Evolutionary conservation across 495 filamentous ascomycete species (phyloP).

Genomic region (Pyrenula massariospora): DNA sequence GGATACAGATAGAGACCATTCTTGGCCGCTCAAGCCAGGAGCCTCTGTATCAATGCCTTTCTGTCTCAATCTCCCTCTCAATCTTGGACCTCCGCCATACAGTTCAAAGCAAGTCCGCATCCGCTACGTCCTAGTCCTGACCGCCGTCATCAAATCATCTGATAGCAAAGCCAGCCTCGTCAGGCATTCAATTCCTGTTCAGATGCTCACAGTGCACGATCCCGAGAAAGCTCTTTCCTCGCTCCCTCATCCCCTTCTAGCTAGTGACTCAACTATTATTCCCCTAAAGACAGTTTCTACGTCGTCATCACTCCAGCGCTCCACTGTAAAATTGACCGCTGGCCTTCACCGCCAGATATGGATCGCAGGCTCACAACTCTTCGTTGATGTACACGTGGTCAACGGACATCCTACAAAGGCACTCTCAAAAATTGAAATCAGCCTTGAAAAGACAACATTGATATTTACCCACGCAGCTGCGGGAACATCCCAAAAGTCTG

Average conservation of each 20-base stretch:
- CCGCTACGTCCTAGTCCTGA: constrained; percentile 31
- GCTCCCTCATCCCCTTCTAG: constrained; percentile 34
- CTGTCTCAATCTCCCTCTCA: constrained; percentile 37
- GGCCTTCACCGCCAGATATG: constrained; percentile 44
- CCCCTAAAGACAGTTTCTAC: constrained; percentile 1
- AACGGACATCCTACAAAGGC: constrained; percentile 31
- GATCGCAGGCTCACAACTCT: constrained; percentile 44
- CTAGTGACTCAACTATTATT: constrained; percentile 31
- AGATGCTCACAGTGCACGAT: constrained; percentile 18
- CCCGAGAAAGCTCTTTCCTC: constrained; percentile 40
- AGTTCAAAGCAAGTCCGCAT: constrained; percentile 37
- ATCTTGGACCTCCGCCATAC: constrained; percentile 43
- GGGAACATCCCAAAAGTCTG: constrained; percentile 29
- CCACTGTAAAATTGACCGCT: constrained; percentile 37
- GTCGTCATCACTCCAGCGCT: constrained; percentile 4
- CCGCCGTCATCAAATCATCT: constrained; percentile 23
- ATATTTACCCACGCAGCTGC: constrained; percentile 28
- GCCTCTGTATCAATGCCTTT: constrained; percentile 35
- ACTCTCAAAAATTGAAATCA: constrained; percentile 36
- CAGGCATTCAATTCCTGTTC: constrained; percentile 12
- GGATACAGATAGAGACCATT: constrained; percentile 16
- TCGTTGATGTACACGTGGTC: constrained; percentile 38
- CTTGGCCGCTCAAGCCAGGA: constrained; percentile 34
- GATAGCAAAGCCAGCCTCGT: constrained; percentile 22
- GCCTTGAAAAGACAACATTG: constrained; percentile 18